Evolutionary conservation across 2,329 filamentous ascomycete species (phyloP).

Genomic region (Epichloe amarillans): DNA sequence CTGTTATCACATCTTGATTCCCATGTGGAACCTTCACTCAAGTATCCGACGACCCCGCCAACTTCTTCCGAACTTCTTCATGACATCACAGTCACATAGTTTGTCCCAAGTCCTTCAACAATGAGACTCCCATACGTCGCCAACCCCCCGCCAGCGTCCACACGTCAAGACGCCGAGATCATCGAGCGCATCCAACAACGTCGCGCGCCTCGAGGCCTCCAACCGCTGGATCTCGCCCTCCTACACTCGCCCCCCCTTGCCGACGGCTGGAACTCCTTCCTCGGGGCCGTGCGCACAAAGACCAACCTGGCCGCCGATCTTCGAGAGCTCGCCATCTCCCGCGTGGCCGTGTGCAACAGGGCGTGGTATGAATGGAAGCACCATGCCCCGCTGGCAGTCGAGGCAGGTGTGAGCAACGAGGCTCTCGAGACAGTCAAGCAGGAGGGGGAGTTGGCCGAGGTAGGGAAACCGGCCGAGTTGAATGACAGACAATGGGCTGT

Average conservation of each 20-base stretch:
- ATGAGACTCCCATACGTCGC: conserved; percentile 58
- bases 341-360: conserved; percentile 65
- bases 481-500: conserved; percentile 53
- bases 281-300: conserved; percentile 47
- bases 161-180: conserved; percentile 39
- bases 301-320: conserved; percentile 39
- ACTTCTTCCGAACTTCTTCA: background rate
- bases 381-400: conserved; percentile 55
- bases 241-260: conserved; percentile 68
- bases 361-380: conserved; percentile 81
- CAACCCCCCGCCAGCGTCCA: conserved; percentile 35
- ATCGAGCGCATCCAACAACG: conserved; percentile 51
- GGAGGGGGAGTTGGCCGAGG: conserved; percentile 11
- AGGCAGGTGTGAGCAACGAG: conserved; percentile 41
- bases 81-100: too few species aligned
- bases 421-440: conserved; percentile 33
- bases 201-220: conserved; percentile 55
- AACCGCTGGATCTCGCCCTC: conserved; percentile 61
- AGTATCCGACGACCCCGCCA: background rate
- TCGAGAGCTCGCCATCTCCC: conserved; percentile 67
- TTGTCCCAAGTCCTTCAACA: conserved; percentile 4
- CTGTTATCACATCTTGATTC: background rate
- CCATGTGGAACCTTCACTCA: background rate
- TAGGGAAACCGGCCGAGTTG: conserved; percentile 25
- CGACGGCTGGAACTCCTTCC: conserved; percentile 61